These are phyloP conservation scores for Capsicum chinense DNA, from an alignment of 257 asterid genomes.

Conservation along the genomic window DNA sequence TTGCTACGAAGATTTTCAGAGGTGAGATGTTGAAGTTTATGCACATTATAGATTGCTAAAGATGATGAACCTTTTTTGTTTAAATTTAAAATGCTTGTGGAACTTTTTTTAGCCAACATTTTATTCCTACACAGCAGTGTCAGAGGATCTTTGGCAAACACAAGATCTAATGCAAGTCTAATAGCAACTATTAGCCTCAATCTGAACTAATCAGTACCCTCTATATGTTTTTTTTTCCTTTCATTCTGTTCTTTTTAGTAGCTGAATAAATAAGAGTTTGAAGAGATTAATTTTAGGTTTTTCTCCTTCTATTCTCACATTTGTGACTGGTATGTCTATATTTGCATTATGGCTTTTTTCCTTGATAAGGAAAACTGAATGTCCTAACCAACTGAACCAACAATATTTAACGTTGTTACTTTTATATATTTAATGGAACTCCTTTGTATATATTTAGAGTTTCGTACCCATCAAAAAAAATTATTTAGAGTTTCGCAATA, in stretches of 20 bases:
- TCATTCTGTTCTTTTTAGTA: not conserved
- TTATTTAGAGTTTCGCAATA: not conserved
- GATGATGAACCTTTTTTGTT: slow-evolving; percentile 12
- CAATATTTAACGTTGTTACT: not conserved
- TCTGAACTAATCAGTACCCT: not conserved
- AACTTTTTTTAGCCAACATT: not conserved
- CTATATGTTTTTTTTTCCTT: not conserved
- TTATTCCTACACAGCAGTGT: not conserved
- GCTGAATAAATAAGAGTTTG: not conserved
- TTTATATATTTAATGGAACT: not conserved
- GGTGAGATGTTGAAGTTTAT: slow-evolving; percentile 36
- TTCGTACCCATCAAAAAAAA: not conserved
- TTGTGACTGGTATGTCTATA: not conserved
- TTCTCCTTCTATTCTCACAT: not conserved
- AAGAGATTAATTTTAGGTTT: not conserved
- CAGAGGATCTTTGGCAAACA: not conserved
- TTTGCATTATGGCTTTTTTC: not conserved
- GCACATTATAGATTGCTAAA: slow-evolving; percentile 7
- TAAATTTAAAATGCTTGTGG: not conserved
- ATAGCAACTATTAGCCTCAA: not conserved
- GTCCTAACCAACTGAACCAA: not conserved
- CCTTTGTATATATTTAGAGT: not conserved
- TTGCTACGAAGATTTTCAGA: slow-evolving; percentile 42
- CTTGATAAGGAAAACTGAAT: not conserved
- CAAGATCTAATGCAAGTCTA: not conserved